Evolutionary conservation across 768 basidiomycete genomes (phyloP), one percentile per base, ranked within the genome.

Genomic region (Mycena leptocephala): DNA sequence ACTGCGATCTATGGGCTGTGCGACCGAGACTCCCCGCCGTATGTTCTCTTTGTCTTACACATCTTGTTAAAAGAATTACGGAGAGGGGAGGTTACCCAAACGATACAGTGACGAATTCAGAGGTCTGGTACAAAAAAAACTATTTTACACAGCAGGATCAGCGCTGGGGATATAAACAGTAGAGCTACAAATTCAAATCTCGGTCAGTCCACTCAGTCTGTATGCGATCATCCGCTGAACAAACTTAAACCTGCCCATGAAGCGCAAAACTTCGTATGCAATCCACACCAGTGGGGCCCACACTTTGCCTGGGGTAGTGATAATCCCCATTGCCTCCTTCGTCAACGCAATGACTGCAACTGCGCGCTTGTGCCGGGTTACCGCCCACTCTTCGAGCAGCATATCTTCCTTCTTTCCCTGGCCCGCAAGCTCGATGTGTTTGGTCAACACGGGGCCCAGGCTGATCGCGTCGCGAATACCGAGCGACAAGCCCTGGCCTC

Each of bases 401-500:
- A 39, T 76, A 46, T 89, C 87, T 0, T 79, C 78, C 79, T 7
- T 71, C n/a, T 35, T 78, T 53, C 28, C 75, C 56, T 24, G 14
- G 2, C 2, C 20, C 18, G 46, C 20, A 0, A 18, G 32, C 20
- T 24, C 77, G 64, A n/a, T 70, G 43, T 14, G 70, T 70, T 46
- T 79, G 69, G 4, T 80, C 39, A 92, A 80, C 11, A 79, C 85
- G n/a, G 86, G 84, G 7, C 87, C 90, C 5, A 91, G 85, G 61
- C 84, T 82, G 26, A 90, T 80, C 9, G 88, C 90, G 74, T 92
- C 91, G 20, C 90, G 86, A n/a, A 92, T 81, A 7, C 91, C 89
- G n/a, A 92, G 86, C 75, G 91, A 91, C 90, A 92, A 89, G 14
- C 91, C 91, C 68, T 91, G 90, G 1, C 91, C 91, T 1, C 91